phyloP scores from a whole-genome alignment of 208 protist species.

The Herpetomonas samuelpessoai region DNA sequence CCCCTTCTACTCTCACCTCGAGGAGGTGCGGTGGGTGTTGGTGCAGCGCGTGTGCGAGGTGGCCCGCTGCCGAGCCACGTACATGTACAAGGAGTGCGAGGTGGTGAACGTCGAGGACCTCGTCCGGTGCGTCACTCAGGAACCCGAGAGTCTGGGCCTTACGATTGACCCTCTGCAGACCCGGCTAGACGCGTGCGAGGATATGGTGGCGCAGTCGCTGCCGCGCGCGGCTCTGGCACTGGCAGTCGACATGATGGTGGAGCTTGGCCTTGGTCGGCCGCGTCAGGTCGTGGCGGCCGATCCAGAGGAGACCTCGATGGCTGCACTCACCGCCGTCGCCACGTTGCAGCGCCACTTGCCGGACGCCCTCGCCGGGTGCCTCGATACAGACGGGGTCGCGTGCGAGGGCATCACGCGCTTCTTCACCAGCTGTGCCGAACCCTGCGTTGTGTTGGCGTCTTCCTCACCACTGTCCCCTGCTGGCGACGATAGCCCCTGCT shows the following conservation, averaged over 20 bases:
- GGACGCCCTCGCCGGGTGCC: neutral
- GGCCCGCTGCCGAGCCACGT: neutral
- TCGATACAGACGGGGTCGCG: neutral
- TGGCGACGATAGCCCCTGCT: no score
- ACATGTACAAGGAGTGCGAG: neutral
- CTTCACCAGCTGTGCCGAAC: neutral
- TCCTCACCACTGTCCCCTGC: no score
- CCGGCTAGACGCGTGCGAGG: neutral
- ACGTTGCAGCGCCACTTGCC: neutral
- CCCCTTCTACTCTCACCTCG: neutral
- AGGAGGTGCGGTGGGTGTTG: neutral
- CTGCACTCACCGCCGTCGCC: neutral
- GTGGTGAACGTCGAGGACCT: neutral
- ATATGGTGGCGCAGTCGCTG: neutral
- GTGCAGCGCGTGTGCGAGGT: neutral
- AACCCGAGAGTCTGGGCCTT: neutral
- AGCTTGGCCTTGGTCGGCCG: slow-evolving; percentile 7
- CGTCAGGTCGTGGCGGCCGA: neutral
- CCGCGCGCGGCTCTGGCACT: slow-evolving; percentile 4
- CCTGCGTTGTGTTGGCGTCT: neutral
- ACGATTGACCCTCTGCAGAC: neutral
- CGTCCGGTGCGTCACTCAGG: neutral
- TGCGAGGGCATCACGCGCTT: neutral
- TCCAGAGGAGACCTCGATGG: neutral
- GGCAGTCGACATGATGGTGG: slow-evolving; percentile 13